Conservation (phyloP, 1,284 basidiomycete species). For the Pseudozyma tsukubaensis region DNA sequence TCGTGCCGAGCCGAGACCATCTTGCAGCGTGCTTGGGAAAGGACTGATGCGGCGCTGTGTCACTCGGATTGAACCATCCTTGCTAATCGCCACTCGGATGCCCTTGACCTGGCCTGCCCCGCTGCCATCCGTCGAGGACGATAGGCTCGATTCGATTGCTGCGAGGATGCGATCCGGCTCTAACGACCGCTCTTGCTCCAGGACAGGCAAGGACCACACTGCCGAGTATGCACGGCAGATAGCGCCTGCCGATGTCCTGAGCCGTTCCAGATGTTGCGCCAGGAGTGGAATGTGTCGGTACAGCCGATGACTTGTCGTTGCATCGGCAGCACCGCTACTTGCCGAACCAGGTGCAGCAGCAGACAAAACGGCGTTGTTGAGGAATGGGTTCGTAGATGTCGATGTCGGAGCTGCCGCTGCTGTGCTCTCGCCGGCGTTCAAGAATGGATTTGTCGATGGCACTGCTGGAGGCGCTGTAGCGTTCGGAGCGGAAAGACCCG, state of each 20-base stretch:
- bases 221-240: slow-evolving; percentile 44
- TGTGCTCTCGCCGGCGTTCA: slow-evolving; percentile 9
- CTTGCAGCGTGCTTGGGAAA: slow-evolving; percentile 26
- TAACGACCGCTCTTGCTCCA: slow-evolving; percentile 29
- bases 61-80: slow-evolving; percentile 30
- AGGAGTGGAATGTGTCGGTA: slow-evolving; percentile 38
- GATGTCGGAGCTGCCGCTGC: not conserved
- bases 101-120: slow-evolving; percentile 25
- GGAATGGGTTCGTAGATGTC: slow-evolving; percentile 30
- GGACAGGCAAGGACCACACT: slow-evolving; percentile 32
- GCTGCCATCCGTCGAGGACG: not conserved
- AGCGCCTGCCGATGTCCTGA: slow-evolving; percentile 31
- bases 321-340: not conserved
- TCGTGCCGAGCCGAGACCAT: slow-evolving; percentile 1
- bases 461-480: not conserved
- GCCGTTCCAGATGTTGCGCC: slow-evolving; percentile 34
- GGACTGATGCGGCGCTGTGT: slow-evolving; percentile 32
- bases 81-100: slow-evolving; percentile 35
- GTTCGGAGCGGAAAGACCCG: not conserved
- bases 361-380: slow-evolving; percentile 1
- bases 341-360: no score
- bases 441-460: slow-evolving; percentile 36
- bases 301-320: slow-evolving; percentile 30
- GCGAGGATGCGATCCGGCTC: slow-evolving; percentile 25
- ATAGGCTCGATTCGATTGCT: slow-evolving; percentile 30